Base-by-base conservation (phyloP, 495 filamentous ascomycete species). In the Halenospora varia region DNA sequence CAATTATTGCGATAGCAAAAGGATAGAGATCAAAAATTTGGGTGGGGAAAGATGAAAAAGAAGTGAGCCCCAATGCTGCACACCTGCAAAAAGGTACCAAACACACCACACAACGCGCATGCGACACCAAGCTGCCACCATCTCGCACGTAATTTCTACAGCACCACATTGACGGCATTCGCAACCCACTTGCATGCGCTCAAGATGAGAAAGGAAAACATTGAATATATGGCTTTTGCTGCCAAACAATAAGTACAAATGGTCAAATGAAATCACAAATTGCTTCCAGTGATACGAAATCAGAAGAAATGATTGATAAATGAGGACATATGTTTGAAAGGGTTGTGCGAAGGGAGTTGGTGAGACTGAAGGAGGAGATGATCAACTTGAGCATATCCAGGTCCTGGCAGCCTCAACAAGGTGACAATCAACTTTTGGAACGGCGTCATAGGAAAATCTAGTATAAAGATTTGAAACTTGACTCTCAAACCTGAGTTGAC, bases 341-440 rank as follows among this genome's bases (percentile, higher is more conserved):
- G 24, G 41, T 11, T 15, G 40, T 55, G 53, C 22, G 53, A 26
- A 11, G 25, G 18, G 24, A 3, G 53, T 17, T 24, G 22, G 41
- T 18, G 40, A 46, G 53, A 25, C 24, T 17, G 25, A 47, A 55
- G 39, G 15, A 10, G 53, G 53, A 47, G 53, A 46, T 22, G 41
- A 26, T 46, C 53, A 29, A 29, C 53, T 55, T 46, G 40, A 46
- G 11, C 53, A 24, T 46, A 11, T 29, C 11, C 53, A 10, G 20
- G 25, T 10, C 17, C 47, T n/a, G 25, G 25, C 48, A 18, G n/a
- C 48, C 10, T 35, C n/a, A n/a, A n/a, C n/a, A n/a, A n/a, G n/a
- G n/a, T n/a, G 35, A 51, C 49, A 17, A 19, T 40, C 17, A 42
- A 57, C 18, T 58, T 9, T 8, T 9, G 15, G 15, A 40, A 40